Evolutionary conservation across 1,284 basidiomycete genomes (phyloP), one percentile per base, ranked within the genome.

Genomic region (Ustilago curta): DNA sequence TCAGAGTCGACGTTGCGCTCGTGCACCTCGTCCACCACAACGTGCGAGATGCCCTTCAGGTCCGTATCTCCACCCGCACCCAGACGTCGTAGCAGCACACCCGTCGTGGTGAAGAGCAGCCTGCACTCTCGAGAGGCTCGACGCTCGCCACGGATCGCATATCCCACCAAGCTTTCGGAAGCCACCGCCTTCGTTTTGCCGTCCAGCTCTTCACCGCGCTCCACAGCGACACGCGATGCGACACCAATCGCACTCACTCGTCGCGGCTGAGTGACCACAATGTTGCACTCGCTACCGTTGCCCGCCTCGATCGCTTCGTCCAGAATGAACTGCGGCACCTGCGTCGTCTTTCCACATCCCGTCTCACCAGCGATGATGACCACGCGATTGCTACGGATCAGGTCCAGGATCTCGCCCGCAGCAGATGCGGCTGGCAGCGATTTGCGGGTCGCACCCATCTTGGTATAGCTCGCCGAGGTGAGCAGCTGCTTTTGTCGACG

Each of bases 21-120:
- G 82, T 96, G 94, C 32, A 94, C 93, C 88, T 97, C 95, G 80
- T 97, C 95, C 14, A 97, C 93, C 48, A 97, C 87, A 32, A 97
- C 88, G 86, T 97, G 95, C 7, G 91, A 92, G 51, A 95, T 89
- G 50, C 89, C 88, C 27, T 88, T 84, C 18, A 97, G 86, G 58
- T 89, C 89, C 42, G 93, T 90, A 50, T 93, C 93, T 16, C 87
- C 87, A n/a, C 90, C 85, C 0, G 87, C 89, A n/a, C 77, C 78
- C 8, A 97, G 86, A 14, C 94, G 89, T 59, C 94, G 88, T 35
- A 97, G 88, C 1, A 95, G 89, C 40, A 97, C 92, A 87, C 95
- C 95, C 4, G 94, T 97, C 0, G 95, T 97, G 80, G 94, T 94
- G 82, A 97, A 97, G 18, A 96, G 86, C 8, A 97, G 85, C 74